These are phyloP conservation scores for Cyclostephanos tholiformis DNA, from an alignment of 108 stramenopile species.

Conservation along the genomic window DNA sequence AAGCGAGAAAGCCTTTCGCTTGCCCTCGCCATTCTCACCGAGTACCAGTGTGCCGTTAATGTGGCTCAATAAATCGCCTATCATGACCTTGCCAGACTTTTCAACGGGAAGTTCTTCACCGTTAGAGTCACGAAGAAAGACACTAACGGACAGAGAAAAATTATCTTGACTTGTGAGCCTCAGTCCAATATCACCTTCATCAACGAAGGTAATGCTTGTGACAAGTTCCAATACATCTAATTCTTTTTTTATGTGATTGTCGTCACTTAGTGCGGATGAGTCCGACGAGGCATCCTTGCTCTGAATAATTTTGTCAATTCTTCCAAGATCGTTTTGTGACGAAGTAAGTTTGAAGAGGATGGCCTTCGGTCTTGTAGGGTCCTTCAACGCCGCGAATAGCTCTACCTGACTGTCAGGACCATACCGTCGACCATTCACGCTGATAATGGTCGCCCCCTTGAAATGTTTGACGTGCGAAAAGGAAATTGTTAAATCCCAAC, in stretches of 20 bases:
- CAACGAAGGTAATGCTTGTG: conserved; percentile 52
- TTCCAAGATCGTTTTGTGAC: conserved; percentile 61
- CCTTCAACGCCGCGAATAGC: conserved; percentile 77
- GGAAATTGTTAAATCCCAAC: neutral
- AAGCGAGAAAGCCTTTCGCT: conserved; percentile 52
- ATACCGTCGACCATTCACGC: conserved; percentile 82
- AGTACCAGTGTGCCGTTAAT: conserved; percentile 71
- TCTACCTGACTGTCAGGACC: conserved; percentile 60
- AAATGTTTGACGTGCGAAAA: neutral
- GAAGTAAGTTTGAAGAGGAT: conserved; percentile 78
- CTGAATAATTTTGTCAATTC: conserved; percentile 61
- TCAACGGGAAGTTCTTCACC: conserved; percentile 63
- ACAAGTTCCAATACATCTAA: conserved; percentile 27
- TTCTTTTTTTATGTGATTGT: neutral
- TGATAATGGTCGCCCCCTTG: conserved; percentile 81
- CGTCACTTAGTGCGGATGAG: conserved; percentile 4
- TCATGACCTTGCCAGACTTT: conserved; percentile 45
- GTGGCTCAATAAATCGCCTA: conserved; percentile 70
- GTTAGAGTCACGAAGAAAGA: conserved; percentile 57
- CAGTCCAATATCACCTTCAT: conserved; percentile 71
- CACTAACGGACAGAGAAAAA: conserved; percentile 59
- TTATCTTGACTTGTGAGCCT: conserved; percentile 74
- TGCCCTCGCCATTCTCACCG: conserved; percentile 63
- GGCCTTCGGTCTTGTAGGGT: conserved; percentile 86
- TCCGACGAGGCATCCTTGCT: conserved; percentile 10